phyloP scores from a whole-genome alignment of 1,139 yeast species.

The Scheffersomyces lignicola region DNA sequence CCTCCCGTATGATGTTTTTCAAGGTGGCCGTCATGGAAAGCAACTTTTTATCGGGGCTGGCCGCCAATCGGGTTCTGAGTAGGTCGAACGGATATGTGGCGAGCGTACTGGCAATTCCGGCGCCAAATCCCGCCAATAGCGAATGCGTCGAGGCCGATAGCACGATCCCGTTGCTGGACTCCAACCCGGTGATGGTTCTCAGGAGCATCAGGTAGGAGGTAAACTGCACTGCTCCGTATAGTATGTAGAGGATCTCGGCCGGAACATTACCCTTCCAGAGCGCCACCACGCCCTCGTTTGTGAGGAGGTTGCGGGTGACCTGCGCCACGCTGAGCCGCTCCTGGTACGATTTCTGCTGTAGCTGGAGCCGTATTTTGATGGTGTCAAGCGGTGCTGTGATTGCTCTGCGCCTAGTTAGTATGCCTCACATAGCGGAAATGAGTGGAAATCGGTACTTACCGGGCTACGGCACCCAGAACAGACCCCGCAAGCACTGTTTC shows the following conservation, averaged over 20 bases:
- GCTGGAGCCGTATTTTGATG: slow-evolving; percentile 80
- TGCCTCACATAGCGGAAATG: not conserved
- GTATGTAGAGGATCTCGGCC: slow-evolving; percentile 79
- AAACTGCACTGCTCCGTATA: slow-evolving; percentile 87
- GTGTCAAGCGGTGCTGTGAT: slow-evolving; percentile 90
- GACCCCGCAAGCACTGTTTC: slow-evolving; percentile 68
- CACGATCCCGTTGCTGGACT: slow-evolving; percentile 21
- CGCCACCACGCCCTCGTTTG: slow-evolving; percentile 44
- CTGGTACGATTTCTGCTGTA: slow-evolving; percentile 26
- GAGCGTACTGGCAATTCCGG: slow-evolving; percentile 75
- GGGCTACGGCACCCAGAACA: slow-evolving; percentile 64
- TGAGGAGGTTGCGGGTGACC: slow-evolving; percentile 23
- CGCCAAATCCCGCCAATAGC: slow-evolving; percentile 67
- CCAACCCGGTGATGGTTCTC: slow-evolving; percentile 32
- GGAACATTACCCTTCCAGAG: slow-evolving; percentile 97
- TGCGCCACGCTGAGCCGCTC: slow-evolving; percentile 15
- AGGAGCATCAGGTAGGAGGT: slow-evolving; percentile 64
- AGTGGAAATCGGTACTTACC: too few relatives aligned
- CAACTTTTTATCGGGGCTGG: slow-evolving; percentile 46
- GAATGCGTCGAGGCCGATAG: slow-evolving; percentile 46
- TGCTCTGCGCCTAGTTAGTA: slow-evolving; percentile 34
- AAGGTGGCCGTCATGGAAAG: slow-evolving; percentile 47
- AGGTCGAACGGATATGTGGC: slow-evolving; percentile 87
- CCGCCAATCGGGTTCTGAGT: slow-evolving; percentile 79
- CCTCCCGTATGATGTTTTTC: slow-evolving; percentile 38